phyloP scores from a whole-genome alignment of 176 grass and related monocot species.

The Aegilops speltoides region DNA sequence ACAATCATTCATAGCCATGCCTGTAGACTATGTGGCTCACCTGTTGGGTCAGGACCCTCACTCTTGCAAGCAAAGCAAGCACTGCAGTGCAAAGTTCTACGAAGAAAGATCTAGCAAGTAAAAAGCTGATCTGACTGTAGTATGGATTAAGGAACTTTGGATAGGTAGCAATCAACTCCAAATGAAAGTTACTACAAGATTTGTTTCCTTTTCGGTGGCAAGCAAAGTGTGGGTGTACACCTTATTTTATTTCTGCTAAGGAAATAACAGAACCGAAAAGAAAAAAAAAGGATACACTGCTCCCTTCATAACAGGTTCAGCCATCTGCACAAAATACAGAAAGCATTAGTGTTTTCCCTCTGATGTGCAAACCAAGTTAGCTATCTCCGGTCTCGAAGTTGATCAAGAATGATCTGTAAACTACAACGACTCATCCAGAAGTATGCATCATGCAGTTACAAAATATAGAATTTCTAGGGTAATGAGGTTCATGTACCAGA shows the following conservation, averaged over 20 bases:
- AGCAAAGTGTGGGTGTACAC: background rate
- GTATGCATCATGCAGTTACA: background rate
- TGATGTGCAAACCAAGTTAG: constrained; percentile 11
- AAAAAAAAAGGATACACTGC: constrained; percentile 78
- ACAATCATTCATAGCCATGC: constrained; percentile 8
- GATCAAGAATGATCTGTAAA: background rate
- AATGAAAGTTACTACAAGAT: background rate
- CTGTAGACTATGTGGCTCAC: constrained; percentile 39
- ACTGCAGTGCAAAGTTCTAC: constrained; percentile 59
- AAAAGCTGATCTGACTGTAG: constrained; percentile 75
- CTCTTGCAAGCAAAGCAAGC: constrained; percentile 73
- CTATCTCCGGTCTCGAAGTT: background rate
- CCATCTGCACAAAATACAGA: constrained; percentile 56
- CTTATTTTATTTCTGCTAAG: background rate
- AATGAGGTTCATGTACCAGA: constrained; percentile 2
- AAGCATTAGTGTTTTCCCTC: background rate
- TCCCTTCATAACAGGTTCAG: constrained; percentile 78
- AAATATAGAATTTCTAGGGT: background rate
- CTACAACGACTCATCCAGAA: background rate
- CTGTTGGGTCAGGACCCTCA: constrained; percentile 81
- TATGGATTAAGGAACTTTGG: constrained; percentile 50
- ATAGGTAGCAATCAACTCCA: background rate
- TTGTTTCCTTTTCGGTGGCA: background rate
- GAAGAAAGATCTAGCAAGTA: constrained; percentile 94
- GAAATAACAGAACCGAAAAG: background rate